Base-by-base conservation (phyloP, 2,329 filamentous ascomycete species). In the Phyllosticta citriasiana region DNA sequence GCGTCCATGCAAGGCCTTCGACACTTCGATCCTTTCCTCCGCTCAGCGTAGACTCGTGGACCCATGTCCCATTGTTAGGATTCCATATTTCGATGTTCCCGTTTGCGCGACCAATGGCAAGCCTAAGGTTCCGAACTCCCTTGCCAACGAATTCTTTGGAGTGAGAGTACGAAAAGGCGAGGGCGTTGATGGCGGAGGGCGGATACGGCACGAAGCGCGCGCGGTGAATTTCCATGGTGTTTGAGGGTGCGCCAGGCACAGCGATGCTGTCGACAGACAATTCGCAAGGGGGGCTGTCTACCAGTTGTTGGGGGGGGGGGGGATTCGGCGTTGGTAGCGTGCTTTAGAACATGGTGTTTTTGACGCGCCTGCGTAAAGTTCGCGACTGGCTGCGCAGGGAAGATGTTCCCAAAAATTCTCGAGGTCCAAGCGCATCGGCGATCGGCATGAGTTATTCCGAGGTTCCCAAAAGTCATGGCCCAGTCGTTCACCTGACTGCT, bases 81-180 rank as follows among this genome's bases (percentile, higher is more conserved):
- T 96, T 96, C 94, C 94, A 99, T 66, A 99, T 91, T 77, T 99
- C 94, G 67, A 99, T 94, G 71, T 96, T 90, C 67, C 94, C 94
- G 73, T 97, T 97, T 62, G 90, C 88, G 66, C 94, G 87, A 63
- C 94, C 94, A 68, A 99, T 84, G 1, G 94, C 94, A 60, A 97
- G 83, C 67, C 91, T 85, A 73, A 77, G 24, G 25, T 61, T 57
- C 14, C 60, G 51, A 5, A 51, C 50, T 52, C 60, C 60, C 54
- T 61, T 61, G 33, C 27, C 30, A 12, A 40, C n/a, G 30, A 56
- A 54, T n/a, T 61, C 60, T 19, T 24, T 57, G 74, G 80, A 65
- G 53, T 70, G 78, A 22, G 88, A 80, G 72, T 96, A 89, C 5
- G 94, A 96, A 74, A 99, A 97, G 66, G 93, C 91, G 71, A 97